Evolutionary conservation across 2,329 filamentous ascomycete species (phyloP).

Genomic region (Lasiodiplodia theobromae): DNA sequence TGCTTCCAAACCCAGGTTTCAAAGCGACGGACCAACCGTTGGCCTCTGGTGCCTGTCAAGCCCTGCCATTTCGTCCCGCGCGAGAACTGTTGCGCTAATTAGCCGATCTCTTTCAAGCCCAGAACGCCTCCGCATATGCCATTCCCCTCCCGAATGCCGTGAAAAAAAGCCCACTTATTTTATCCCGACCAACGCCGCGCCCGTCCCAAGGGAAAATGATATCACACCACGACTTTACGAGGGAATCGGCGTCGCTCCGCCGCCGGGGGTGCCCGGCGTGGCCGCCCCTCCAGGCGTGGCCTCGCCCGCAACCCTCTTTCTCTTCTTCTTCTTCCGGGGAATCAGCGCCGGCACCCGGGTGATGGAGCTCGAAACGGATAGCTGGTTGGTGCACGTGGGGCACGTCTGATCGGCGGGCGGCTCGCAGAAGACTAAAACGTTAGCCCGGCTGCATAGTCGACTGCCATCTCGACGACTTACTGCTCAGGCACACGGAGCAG

Average conservation of each 20-base stretch:
- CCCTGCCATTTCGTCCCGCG: not conserved
- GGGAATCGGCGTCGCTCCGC: constrained; percentile 29
- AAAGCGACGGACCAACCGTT: not conserved
- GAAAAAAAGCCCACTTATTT: constrained; percentile 7
- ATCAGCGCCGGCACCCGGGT: constrained; percentile 46
- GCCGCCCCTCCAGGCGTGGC: constrained; percentile 35
- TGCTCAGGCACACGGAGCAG: constrained; percentile 94
- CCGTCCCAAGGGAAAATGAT: not conserved
- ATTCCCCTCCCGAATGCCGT: not conserved
- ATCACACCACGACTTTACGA: constrained; percentile 16
- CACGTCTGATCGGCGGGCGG: constrained; percentile 45
- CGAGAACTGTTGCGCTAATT: not conserved
- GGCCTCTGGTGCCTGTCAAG: not conserved
- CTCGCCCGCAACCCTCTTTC: constrained; percentile 42
- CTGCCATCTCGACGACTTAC: constrained; percentile 48
- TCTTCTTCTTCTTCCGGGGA: constrained; percentile 47
- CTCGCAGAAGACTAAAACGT: constrained; percentile 45
- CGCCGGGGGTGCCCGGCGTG: constrained; percentile 40
- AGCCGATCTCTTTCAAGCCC: not conserved
- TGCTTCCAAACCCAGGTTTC: not conserved
- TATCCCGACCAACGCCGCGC: constrained; percentile 11
- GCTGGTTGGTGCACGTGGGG: constrained; percentile 48
- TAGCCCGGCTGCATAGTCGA: not conserved
- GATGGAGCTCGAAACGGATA: constrained; percentile 45
- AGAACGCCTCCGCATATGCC: constrained; percentile 5